Evolutionary conservation across 176 grass and related monocot genomes (phyloP), one percentile per base, ranked within the genome.

Genomic region (Pharus latifolius): DNA sequence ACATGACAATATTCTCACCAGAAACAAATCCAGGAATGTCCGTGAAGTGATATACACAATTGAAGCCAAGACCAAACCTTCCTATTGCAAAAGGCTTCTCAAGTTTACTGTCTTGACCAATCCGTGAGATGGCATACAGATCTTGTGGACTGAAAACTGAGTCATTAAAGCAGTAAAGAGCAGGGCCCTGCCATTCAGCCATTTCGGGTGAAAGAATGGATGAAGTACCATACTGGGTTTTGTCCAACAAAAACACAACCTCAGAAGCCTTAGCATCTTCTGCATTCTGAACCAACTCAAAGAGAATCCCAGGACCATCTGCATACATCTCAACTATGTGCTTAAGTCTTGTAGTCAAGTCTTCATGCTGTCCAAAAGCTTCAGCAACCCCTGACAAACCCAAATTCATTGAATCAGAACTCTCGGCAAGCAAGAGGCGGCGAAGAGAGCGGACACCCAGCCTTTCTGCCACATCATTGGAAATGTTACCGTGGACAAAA

Each of bases 201-300:
- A 97, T 92, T 92, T 97, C 86, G 84, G 93, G 93, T 74, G 93
- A 97, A 82, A 97, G 89, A 87, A 97, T 82, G 44, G 93, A 97
- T 54, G 93, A 97, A 72, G 86, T 97, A 10, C 93, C 89, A 76
- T 97, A 97, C 18, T 92, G 83, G 75, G 86, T 97, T 64, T 97
- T 97, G 73, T 97, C 93, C 74, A 97, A 75, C 17, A 97, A 72
- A 87, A 97, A 97, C 65, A 92, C 68, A 68, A 97, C 89, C 84
- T 97, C 93, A 84, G 89, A 97, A 62, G 93, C 93, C 76, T 92
- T 76, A 69, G 93, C 93, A 80, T 97, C 93, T 82, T 97, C 93
- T 71, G 93, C 89, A 54, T 97, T 97, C 78, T 97, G 93, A 23
- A 97, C 93, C 65, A 97, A 55, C 78, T 97, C 89, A 84, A 92